Evolutionary conservation across 75 land plant species (phyloP).

Genomic region (Chamaecyparis obtusa): DNA sequence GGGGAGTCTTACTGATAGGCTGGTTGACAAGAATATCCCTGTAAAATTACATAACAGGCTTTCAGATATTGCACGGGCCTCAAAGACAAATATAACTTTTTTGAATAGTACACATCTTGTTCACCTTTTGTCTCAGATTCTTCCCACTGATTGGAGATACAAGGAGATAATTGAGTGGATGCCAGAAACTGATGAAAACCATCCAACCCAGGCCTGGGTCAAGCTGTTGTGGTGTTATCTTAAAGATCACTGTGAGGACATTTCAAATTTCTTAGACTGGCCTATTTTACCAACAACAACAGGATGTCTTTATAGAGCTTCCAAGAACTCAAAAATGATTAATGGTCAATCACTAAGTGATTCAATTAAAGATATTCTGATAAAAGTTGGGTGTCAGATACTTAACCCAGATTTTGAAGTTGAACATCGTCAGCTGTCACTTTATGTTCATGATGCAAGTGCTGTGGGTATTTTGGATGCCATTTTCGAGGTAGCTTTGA

Average conservation of each 20-base stretch:
- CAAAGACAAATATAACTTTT: conserved; percentile 49
- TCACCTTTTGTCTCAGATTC: conserved; percentile 46
- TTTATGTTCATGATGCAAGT: conserved; percentile 56
- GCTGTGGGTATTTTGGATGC: conserved; percentile 69
- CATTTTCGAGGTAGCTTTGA: conserved; percentile 44
- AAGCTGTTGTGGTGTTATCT: conserved; percentile 73
- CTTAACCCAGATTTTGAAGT: conserved; percentile 43
- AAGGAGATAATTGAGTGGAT: conserved; percentile 62
- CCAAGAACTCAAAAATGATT: conserved; percentile 48
- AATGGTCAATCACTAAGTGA: conserved; percentile 39
- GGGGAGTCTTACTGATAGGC: conserved; percentile 38
- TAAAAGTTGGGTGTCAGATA: conserved; percentile 73
- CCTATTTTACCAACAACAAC: conserved; percentile 78
- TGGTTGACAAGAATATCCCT: conserved; percentile 61
- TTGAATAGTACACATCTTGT: conserved; percentile 39
- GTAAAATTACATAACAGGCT: conserved; percentile 47
- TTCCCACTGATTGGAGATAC: conserved; percentile 82
- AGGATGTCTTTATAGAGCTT: conserved; percentile 59
- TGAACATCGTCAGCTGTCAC: conserved; percentile 55
- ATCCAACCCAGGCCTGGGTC: conserved; percentile 66
- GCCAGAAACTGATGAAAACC: conserved; percentile 27
- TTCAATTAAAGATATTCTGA: conserved; percentile 43
- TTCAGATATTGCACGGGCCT: conserved; percentile 50
- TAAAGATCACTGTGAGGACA: conserved; percentile 37
- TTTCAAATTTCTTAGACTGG: conserved; percentile 64